Percentiles rank a stretch among this genome's conserved stretches.
Evolutionary conservation across 2,329 filamentous ascomycete species (phyloP).

Genomic region (Dothistroma septosporum): DNA sequence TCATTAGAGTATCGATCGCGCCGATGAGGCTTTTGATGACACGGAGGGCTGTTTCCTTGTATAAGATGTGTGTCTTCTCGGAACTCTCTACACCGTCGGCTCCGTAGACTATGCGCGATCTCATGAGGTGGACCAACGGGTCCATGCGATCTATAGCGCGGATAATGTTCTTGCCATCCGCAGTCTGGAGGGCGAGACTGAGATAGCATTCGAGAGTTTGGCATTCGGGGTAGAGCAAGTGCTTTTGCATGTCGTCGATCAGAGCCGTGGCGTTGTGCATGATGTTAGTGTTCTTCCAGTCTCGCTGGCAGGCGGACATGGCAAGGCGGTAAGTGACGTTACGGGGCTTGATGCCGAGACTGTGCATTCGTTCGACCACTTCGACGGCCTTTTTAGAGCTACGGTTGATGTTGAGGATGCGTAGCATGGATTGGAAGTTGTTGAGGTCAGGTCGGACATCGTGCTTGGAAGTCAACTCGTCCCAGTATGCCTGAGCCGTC

Average conservation of each 20-base stretch:
- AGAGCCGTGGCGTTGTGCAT: conserved; percentile 63
- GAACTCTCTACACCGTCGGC: not conserved
- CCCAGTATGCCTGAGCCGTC: conserved; percentile 74
- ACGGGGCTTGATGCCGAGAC: conserved; percentile 27
- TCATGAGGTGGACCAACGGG: conserved; percentile 22
- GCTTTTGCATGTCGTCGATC: conserved; percentile 58
- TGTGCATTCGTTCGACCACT: conserved; percentile 47
- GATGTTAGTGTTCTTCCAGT: conserved; percentile 69
- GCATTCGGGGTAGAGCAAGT: conserved; percentile 48
- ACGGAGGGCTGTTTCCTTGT: conserved; percentile 16
- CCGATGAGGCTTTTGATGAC: conserved; percentile 26
- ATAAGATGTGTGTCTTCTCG: not conserved
- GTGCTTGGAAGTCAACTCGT: conserved; percentile 58
- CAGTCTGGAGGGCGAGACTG: conserved; percentile 49
- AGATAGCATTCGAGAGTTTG: conserved; percentile 54
- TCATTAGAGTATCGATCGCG: conserved; percentile 30
- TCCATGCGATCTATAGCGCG: conserved; percentile 25
- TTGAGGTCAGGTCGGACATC: conserved; percentile 66
- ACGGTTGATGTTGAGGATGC: conserved; percentile 61
- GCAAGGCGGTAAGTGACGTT: conserved; percentile 64
- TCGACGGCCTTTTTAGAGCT: conserved; percentile 59
- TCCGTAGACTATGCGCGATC: conserved; percentile 23
- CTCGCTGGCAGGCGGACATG: conserved; percentile 68
- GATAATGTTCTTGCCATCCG: conserved; percentile 28
- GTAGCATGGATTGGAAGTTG: conserved; percentile 67